phyloP scores from a whole-genome alignment of 306 rosid species.

The Carpinus fangiana region DNA sequence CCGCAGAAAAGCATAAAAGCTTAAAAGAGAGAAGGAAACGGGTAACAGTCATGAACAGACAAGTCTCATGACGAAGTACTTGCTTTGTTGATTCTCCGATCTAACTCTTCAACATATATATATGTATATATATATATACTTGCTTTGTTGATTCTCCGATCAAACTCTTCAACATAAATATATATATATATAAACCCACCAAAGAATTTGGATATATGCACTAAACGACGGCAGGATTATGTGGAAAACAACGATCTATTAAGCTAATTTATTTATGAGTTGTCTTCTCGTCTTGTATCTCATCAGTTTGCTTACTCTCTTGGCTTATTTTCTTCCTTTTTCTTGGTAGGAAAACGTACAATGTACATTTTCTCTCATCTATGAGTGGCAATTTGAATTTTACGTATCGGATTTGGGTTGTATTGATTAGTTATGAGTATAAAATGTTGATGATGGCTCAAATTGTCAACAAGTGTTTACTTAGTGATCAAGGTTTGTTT shows the following conservation, averaged over 20 bases:
- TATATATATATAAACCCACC: not conserved
- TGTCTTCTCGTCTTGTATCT: not conserved
- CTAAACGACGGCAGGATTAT: not conserved
- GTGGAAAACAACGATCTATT: slow-evolving; percentile 2
- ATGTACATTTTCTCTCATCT: too few species aligned
- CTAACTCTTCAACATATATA: not conserved
- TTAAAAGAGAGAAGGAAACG: slow-evolving; percentile 15
- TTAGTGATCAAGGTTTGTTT: too few species aligned
- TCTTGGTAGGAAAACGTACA: not conserved
- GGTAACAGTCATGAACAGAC: slow-evolving; percentile 5
- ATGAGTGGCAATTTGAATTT: too few species aligned
- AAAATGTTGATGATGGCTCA: too few species aligned
- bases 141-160: slow-evolving; percentile 37
- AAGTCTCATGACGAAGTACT: slow-evolving; percentile 4
- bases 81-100: slow-evolving; percentile 37
- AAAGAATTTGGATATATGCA: slow-evolving; percentile 10
- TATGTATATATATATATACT: too few species aligned
- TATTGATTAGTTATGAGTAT: too few species aligned
- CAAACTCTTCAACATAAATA: not conserved
- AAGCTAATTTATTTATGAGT: not conserved
- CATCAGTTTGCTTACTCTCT: not conserved
- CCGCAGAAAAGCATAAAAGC: slow-evolving; percentile 9
- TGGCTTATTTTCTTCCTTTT: slow-evolving; percentile 13
- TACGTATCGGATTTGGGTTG: too few species aligned
- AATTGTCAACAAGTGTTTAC: too few species aligned